Base-by-base conservation (phyloP, 164 flowering plant species). In the Euptelea pleiosperma region DNA sequence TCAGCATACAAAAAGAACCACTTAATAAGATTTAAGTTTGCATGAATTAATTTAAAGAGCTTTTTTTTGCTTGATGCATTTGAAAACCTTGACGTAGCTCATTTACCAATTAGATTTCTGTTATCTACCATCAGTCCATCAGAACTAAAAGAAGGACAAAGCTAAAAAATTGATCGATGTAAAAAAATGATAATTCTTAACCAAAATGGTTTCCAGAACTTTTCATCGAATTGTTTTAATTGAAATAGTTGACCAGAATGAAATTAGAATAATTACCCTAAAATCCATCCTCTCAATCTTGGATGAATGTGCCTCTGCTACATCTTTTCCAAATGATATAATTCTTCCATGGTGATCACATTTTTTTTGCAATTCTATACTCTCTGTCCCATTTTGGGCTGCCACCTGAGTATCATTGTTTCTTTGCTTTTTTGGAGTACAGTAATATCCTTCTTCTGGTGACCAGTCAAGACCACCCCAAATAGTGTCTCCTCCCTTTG, bases 391-490 rank as follows among this genome's bases (percentile, higher is more conserved):
- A 35, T 58, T 64, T 43, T 63, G 49, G 22, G 11, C 65, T 39
- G 63, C 48, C 44, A 22, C 37, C 26, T 68, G 62, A 15, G 82
- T 68, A 26, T 61, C 77, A 68, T 80, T 75, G 48, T 43, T 58
- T 49, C 31, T 73, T 53, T 66, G 74, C 67, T 69, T 84, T 62
- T 70, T 83, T 42, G 59, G 67, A 61, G 40, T 53, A 36, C 81
- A 75, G 35, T 36, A 44, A 63, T 67, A 72, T 42, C 82, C 78
- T 72, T 85, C 89, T 63, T 94, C 99, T 5, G 99, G 99, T 25
- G 97, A 79, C 97, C 96, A 87, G 52, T 92, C 91, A 48, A 89
- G 81, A 66, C 74, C 87, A 54, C 98, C 98, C 98, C 98, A 92
- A 31, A 92, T 85, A 14, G 84, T 82, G 58, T 89, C 89, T 55